Base-by-base conservation (phyloP, 768 basidiomycete genomes). In the Boletus reticuloceps region DNA sequence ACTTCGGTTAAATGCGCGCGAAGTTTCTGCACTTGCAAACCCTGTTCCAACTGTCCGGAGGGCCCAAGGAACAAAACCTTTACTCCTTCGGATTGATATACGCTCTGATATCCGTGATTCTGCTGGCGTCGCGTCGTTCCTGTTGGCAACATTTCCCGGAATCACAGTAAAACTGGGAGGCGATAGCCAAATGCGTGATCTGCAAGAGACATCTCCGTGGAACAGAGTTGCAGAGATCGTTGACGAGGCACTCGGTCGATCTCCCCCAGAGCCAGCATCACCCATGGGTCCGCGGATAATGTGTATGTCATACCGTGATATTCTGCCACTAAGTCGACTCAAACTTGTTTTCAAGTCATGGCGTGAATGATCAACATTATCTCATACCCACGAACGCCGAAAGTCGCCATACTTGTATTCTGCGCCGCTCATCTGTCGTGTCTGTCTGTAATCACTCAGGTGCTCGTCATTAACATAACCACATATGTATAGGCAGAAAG, bases 51-150 rank as follows among this genome's bases (percentile, higher is more conserved):
- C 46, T 10, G 14, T 12, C 2, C 60, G 42, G 25, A 55, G 60
- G 11, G 60, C 42, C 12, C 40, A 45, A 10, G 54, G 57, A 6
- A 31, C 50, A 2, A 59, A 53, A 31, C 53, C 51, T 0, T 11
- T 54, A 0, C 5, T 38, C n/a, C 51, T 65, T 13, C 32, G 39
- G 10, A 54, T 65, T 13, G 64, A 65, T 50, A 7, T 46, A 14
- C 51, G 55, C 11, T 65, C 64, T 10, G 61, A 64, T 3, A 51
- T 65, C 32, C 64, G 61, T 38, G 61, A 65, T 31, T 60, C 62
- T 11, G 14, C 50, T 0, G 44, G 47, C 14, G 58, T 61, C n/a
- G 58, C 64, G 3, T 43, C 58, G 0, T 65, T 66, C 47, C 58
- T 65, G 29, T 31, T 66, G 52, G 32, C 17, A 38, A 55, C 40